Percentiles rank a stretch among this genome's conserved stretches.
phyloP scores from a whole-genome alignment of 2,329 filamentous ascomycete species.

The Aspergillus sp. region DNA sequence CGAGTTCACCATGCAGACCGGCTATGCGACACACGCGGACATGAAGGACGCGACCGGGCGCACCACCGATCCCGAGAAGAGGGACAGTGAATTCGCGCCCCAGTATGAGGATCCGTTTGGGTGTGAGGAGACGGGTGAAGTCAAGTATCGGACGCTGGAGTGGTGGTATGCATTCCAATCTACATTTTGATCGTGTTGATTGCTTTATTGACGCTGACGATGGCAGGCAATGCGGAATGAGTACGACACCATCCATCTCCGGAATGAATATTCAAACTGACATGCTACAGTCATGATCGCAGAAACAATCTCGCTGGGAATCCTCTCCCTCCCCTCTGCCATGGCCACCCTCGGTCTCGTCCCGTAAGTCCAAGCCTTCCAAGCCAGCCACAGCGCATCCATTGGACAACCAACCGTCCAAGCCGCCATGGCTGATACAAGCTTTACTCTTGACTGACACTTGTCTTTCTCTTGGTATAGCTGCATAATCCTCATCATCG shows the following conservation, averaged over 20 bases:
- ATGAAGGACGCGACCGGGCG: neutral
- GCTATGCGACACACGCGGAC: neutral
- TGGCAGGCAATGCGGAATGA: conserved; percentile 39
- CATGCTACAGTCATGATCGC: conserved; percentile 52
- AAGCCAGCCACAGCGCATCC: too few relatives aligned
- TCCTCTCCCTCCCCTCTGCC: conserved; percentile 55
- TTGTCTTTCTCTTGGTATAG: conserved; percentile 22
- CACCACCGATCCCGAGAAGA: conserved; percentile 17
- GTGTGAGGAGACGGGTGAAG: conserved; percentile 40
- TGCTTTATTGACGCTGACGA: neutral
- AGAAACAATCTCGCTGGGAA: conserved; percentile 59
- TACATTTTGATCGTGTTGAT: too few relatives aligned
- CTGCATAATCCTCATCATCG: conserved; percentile 54
- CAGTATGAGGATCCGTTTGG: conserved; percentile 39
- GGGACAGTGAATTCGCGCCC: conserved; percentile 12
- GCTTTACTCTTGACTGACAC: neutral
- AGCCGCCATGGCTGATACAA: neutral
- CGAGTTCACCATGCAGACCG: neutral
- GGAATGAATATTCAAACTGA: too few relatives aligned
- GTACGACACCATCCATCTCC: neutral
- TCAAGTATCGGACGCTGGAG: conserved; percentile 52
- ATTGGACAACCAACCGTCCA: neutral
- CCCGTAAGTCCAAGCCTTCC: conserved; percentile 37
- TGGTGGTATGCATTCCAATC: conserved; percentile 40
- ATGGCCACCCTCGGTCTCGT: conserved; percentile 54